Evolutionary conservation across 768 basidiomycete genomes (phyloP), one percentile per base, ranked within the genome.

Genomic region (Pleurotus djamor): DNA sequence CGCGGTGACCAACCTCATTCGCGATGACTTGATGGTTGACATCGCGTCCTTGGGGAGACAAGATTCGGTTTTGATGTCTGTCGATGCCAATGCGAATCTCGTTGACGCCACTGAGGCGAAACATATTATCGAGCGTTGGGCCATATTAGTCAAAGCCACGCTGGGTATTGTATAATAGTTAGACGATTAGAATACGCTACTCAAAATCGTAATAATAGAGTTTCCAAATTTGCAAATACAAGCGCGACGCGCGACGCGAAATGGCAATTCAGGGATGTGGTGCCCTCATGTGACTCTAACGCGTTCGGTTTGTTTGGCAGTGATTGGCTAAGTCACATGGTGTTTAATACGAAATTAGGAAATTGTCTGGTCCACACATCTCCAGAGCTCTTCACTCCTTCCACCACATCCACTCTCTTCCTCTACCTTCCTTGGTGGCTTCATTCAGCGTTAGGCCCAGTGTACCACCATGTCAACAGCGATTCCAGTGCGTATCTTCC

Each of bases 1-100:
- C 28, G 59, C 60, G 8, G 67, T 69, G 21, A 64, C 69, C 16
- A 57, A 62, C 47, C 56, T 69, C 41, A 65, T 70, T 36, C 64
- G 67, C 48, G 71, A 73, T 38, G 71, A 73, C 60, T 49, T 75
- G 16, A 65, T 73, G 35, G 52, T 75, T 8, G 72, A 73, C 48
- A 68, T 75, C 36, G 69, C 67, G 2, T 61, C 65, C 4, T 33
- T 69, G 32, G 63, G 61, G 9, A 35, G 62, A 16, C 59, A 62
- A 5, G 66, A 74, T 57, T 65, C 60, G 13, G 60, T 75, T 16
- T 63, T 72, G 61, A 68, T 75, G 68, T 71, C 74, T 1, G 67
- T 75, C 33, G 71, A 75, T 59, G 66, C 67, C 5, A 68, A 61
- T 35, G 66, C 62, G 36, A 59, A 62, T 41, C 65, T 71, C 43